Percentiles rank a stretch among this genome's conserved stretches.
These are phyloP conservation scores for Scheffersomyces cryptocercus DNA, from an alignment of 1,139 yeast species.

Conservation along the genomic window DNA sequence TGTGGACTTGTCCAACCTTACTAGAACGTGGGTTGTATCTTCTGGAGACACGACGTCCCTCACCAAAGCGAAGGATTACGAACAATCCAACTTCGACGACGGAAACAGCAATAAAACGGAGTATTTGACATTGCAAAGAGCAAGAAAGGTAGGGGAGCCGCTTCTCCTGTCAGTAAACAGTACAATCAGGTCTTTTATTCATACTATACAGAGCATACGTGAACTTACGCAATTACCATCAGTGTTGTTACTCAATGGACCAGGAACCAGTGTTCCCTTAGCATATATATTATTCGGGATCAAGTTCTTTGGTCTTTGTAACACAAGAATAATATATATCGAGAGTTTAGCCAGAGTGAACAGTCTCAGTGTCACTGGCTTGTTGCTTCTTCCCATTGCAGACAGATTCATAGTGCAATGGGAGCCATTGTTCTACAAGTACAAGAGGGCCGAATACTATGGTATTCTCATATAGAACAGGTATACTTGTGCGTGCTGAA, in stretches of 20 bases:
- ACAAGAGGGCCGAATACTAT: slow-evolving; percentile 69
- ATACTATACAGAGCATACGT: slow-evolving; percentile 25
- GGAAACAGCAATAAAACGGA: background rate
- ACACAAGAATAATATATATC: slow-evolving; percentile 68
- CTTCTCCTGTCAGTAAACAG: slow-evolving; percentile 52
- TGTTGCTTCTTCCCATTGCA: slow-evolving; percentile 63
- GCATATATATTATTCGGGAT: slow-evolving; percentile 62
- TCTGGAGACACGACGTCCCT: slow-evolving; percentile 64
- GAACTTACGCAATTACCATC: slow-evolving; percentile 38
- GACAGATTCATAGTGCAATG: slow-evolving; percentile 89
- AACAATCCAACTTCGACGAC: slow-evolving; percentile 12
- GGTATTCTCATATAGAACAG: slow-evolving; percentile 64
- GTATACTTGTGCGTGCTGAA: background rate
- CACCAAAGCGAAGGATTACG: slow-evolving; percentile 48
- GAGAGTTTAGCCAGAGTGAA: slow-evolving; percentile 89
- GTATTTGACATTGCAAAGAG: slow-evolving; percentile 58
- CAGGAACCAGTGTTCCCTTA: slow-evolving; percentile 86
- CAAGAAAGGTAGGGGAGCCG: slow-evolving; percentile 75
- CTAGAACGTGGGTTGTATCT: slow-evolving; percentile 48
- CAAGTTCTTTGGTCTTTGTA: slow-evolving; percentile 51
- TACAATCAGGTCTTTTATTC: slow-evolving; percentile 43
- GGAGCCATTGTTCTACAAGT: slow-evolving; percentile 58
- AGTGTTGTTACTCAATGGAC: slow-evolving; percentile 79
- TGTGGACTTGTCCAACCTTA: slow-evolving; percentile 23
- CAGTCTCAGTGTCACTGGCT: slow-evolving; percentile 75